These are phyloP conservation scores for Artomyces pyxidatus DNA, from an alignment of 768 basidiomycete genomes.

Conservation along the genomic window DNA sequence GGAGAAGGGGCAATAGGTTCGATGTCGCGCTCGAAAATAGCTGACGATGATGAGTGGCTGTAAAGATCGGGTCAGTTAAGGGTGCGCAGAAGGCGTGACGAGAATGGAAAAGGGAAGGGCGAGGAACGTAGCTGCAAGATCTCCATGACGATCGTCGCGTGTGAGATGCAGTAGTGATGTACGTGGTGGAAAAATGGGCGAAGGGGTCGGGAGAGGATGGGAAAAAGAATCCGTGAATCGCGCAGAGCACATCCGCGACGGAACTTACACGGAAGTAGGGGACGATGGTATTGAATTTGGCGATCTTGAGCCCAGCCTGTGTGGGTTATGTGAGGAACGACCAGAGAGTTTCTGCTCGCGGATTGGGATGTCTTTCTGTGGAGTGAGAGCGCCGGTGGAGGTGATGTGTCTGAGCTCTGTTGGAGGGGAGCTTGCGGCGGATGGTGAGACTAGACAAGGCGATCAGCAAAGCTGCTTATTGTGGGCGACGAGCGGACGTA, in stretches of 20 bases:
- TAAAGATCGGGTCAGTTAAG: constrained; percentile 6
- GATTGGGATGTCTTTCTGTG: constrained; percentile 26
- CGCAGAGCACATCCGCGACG: neutral
- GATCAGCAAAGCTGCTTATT: neutral
- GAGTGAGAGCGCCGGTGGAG: constrained; percentile 37
- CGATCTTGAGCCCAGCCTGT: constrained; percentile 51
- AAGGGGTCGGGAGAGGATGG: neutral
- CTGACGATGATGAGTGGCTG: constrained; percentile 72
- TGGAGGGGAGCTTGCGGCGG: constrained; percentile 16
- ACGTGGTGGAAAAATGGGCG: neutral
- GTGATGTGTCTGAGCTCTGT: constrained; percentile 51
- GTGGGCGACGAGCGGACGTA: neutral
- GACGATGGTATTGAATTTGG: constrained; percentile 74
- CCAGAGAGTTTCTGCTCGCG: constrained; percentile 32
- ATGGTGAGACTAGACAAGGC: constrained; percentile 9
- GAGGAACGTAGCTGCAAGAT: neutral
- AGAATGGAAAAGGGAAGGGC: neutral
- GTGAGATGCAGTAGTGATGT: no score
- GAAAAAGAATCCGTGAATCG: constrained; percentile 7
- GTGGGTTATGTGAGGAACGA: constrained; percentile 40
- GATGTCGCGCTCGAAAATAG: constrained; percentile 90
- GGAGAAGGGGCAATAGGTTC: constrained; percentile 47
- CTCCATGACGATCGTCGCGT: no score
- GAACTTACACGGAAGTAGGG: constrained; percentile 65
- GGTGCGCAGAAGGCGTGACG: neutral